Base-by-base conservation (phyloP, 495 filamentous ascomycete genomes). In the Daldinia bambusicola region DNA sequence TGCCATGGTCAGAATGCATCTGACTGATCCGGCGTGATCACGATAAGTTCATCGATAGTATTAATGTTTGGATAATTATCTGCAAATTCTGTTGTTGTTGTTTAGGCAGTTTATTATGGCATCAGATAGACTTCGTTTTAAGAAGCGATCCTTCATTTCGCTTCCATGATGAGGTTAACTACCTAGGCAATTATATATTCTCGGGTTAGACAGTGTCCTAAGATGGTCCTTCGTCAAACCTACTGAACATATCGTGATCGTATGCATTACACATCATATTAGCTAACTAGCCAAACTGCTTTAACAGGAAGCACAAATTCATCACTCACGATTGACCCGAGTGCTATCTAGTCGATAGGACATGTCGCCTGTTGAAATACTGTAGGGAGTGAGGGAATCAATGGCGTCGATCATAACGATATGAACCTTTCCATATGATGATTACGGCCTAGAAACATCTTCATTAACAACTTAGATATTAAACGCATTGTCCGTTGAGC, bases 101-200 rank as follows among this genome's bases (percentile, higher is more conserved):
- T 16, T 45, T 45, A 45, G n/a, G 5, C 20, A 48, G 18, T 48
- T 48, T 2, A 37, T 37, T 45, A 26, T 1, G 55, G 12, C 22
- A 18, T 38, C 52, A 38, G 18, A 38, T 48, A 22, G 20, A n/a
- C 32, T 38, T 10, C 48, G 45, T 40, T 61, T 52, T 40, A 32
- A 64, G 32, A 60, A n/a, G 40, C 30, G 59, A 60, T 31, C 51
- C 34, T 55, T 63, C 55, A 45, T 68, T 57, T 57, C 55, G 38
- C n/a, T 45, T 53, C 53, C 30, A 45, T 51, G 20, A 22, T 32
- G 37, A 41, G 16, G 30, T 31, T n/a, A 20, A 20, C 1, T 26
- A 26, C 3, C 26, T 26, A 26, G 26, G 2, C 18, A 30, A 30
- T 43, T 30, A 6, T 18, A 30, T 22, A 38, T 52, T 52, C 31